phyloP scores from a whole-genome alignment of 1,284 basidiomycete species.

The Afroboletus lepidellus region DNA sequence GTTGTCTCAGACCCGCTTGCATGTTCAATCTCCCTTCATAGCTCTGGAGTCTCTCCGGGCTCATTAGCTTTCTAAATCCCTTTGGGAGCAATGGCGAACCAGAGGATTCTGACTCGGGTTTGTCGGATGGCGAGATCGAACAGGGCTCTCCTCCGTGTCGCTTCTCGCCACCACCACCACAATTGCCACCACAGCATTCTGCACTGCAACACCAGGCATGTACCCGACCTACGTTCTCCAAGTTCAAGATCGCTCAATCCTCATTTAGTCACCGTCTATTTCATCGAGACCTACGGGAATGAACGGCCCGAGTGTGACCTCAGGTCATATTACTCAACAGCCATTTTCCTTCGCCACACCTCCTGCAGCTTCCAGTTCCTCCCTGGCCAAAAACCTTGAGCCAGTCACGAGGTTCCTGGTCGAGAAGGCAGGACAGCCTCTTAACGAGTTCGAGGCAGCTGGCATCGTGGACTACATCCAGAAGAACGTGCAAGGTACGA shows the following conservation, averaged over 20 bases:
- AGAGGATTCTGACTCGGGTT: conserved; percentile 23
- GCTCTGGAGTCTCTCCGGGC: conserved; percentile 51
- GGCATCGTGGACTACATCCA: conserved; percentile 53
- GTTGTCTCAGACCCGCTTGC: not conserved
- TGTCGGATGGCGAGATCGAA: conserved; percentile 30
- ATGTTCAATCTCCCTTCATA: conserved; percentile 21
- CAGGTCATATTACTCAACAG: conserved; percentile 18
- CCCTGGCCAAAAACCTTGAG: conserved; percentile 43
- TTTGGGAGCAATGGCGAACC: conserved; percentile 32
- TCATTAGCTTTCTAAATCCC: conserved; percentile 50
- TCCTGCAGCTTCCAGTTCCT: conserved; percentile 17
- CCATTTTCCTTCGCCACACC: conserved; percentile 19
- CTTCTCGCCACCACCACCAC: conserved; percentile 22
- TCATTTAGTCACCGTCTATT: conserved; percentile 25
- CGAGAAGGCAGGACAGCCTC: conserved; percentile 42
- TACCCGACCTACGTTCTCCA: conserved; percentile 21
- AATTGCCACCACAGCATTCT: conserved; percentile 16
- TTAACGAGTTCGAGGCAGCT: conserved; percentile 52
- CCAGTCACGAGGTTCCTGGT: conserved; percentile 45
- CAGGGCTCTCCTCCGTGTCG: conserved; percentile 23
- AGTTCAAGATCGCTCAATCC: conserved; percentile 28
- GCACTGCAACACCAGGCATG: conserved; percentile 30
- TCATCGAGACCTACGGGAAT: conserved; percentile 15
- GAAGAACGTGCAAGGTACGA: conserved; percentile 40
- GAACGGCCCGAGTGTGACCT: conserved; percentile 11